Evolutionary conservation across 208 protist species (phyloP), one percentile per base, ranked within the genome.

Genomic region (Leishmania arabica): DNA sequence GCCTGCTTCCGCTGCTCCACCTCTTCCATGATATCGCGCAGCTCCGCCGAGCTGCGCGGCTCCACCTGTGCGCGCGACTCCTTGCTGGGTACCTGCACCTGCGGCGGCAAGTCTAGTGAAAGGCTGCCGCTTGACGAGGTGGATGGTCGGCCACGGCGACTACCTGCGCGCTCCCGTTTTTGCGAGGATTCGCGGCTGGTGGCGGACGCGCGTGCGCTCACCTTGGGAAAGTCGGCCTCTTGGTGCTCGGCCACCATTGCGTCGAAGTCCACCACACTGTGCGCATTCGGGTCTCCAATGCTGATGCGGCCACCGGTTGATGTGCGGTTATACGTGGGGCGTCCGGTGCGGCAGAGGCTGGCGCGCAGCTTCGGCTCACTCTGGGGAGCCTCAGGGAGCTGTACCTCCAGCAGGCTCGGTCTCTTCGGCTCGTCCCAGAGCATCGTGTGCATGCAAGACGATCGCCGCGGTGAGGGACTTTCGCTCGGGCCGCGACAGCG

Each of bases 371-470:
- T 79, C 37, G 79, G 53, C 54, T 81, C 85, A 21, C 82, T 66
- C 19, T 75, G 66, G 3, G 49, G 4, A 3, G 77, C 56, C n/a
- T 89, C 84, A 2, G 92, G 94, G 42, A 97, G 80, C 73, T 87
- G 84, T 5, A 93, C 86, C 34, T 97, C 94, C 34, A 97, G 85
- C 62, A 95, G 53, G 80, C 94, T 97, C 27, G 78, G 83, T 9
- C 90, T 88, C 69, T 87, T 85, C 65, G 79, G 45, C 56, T 91
- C 84, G 34, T 97, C 94, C 92, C 94, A 97, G 24, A 97, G 51
- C 88, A 95, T 89, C 24, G 92, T 97, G 85, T 95, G 92, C 88
- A 92, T 90, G 51, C 94, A 88, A 53, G 94, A 94, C 17, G 92
- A 95, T 9, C 90, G 87, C 24, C 92, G 92, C 78, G 92, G 92